Base-by-base conservation (phyloP, 306 rosid genomes). In the Senna siamea region DNA sequence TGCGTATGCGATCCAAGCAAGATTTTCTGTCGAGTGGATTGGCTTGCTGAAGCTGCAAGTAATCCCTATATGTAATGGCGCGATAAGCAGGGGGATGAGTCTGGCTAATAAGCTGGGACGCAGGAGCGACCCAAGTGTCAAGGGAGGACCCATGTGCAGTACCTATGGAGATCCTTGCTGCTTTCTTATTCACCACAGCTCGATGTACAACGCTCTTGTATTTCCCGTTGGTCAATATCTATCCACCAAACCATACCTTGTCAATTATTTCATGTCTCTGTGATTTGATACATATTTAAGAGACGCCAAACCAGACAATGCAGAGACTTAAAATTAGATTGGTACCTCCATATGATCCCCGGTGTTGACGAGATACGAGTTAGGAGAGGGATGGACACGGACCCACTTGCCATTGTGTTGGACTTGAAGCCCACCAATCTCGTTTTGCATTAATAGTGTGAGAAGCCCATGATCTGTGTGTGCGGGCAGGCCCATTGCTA, bases 311-410 rank as follows among this genome's bases (percentile, higher is more conserved):
- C n/a, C n/a, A 26, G 30, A 26, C 2, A 26, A 26, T 26, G 30
- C 30, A 26, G 30, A 26, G 30, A n/a, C n/a, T n/a, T n/a, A 3
- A 53, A 22, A 10, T 4, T 3, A 30, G 28, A 4, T 8, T 7
- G 61, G 50, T 79, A 89, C 95, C 95, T 89, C 92, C 65, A 89
- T 22, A 17, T 89, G 95, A 60, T 89, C 89, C 5, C 84, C 91
- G 5, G 55, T 73, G 44, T 81, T 85, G 69, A 85, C 46, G 4
- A 89, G 69, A 35, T 85, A 75, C 4, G 87, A 83, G 50, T 89
- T 85, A 54, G 92, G 95, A 44, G 76, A 30, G 48, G 91, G 83
- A 4, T 79, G 13, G 57, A 87, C 46, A 12, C 81, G 66, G 13
- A 81, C 20, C 94, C 94, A 87, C 14, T 75, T 79, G 32, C 70